Evolutionary conservation across 2,329 filamentous ascomycete genomes (phyloP).

Genomic region (Xylariaceae sp.): DNA sequence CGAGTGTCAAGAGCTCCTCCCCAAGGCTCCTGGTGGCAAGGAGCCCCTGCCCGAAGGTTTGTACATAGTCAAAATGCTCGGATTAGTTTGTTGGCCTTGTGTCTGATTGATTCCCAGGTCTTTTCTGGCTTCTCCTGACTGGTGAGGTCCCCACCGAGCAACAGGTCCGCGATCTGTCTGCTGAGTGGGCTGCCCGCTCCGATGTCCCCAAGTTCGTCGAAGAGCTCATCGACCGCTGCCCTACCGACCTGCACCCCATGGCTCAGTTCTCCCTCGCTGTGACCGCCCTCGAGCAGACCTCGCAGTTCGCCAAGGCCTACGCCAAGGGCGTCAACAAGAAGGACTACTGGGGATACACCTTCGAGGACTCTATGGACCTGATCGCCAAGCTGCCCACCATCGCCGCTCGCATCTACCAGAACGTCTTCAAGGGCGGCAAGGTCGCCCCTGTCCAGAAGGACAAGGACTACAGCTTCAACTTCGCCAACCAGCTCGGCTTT

Average conservation of each 20-base stretch:
- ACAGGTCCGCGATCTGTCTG: conserved; percentile 96
- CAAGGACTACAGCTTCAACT: conserved; percentile 99
- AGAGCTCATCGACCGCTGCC: conserved; percentile 99
- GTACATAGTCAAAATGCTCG: no score
- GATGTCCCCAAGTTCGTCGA: conserved; percentile 97
- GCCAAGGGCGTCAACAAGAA: conserved; percentile 99
- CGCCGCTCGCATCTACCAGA: conserved; percentile 98
- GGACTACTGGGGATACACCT: conserved; percentile 99
- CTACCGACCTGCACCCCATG: conserved; percentile 98
- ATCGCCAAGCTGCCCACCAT: conserved; percentile 99
- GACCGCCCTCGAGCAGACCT: conserved; percentile 97
- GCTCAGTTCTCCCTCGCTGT: conserved; percentile 98
- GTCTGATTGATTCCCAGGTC: no score
- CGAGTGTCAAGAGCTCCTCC: conserved; percentile 95
- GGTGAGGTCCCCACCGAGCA: conserved; percentile 96
- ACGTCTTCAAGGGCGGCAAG: conserved; percentile 99
- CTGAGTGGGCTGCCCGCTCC: conserved; percentile 97
- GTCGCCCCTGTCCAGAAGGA: conserved; percentile 93
- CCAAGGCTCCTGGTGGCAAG: conserved; percentile 92
- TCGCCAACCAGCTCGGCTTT: conserved; percentile 98
- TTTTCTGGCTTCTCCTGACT: conserved; percentile 99
- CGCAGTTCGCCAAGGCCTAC: conserved; percentile 96
- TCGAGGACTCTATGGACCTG: conserved; percentile 99
- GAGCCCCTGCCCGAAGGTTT: conserved; percentile 93
- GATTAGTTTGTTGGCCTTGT: no score